Conservation (phyloP, 169 alveolate genomes). For the Babesia bigemina region DNA sequence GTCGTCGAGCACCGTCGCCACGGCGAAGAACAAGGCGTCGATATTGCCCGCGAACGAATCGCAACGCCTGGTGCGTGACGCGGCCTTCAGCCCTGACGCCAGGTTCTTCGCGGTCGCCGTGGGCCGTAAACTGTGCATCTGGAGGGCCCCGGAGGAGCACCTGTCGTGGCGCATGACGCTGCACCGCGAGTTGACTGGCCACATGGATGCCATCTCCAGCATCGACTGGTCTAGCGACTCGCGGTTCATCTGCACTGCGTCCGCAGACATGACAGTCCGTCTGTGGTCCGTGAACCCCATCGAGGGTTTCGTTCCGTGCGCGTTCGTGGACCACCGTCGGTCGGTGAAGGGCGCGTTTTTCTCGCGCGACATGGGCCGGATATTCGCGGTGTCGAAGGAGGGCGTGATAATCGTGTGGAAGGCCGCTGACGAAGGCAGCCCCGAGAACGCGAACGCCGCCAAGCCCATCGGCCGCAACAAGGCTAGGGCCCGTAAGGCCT, state of each 20-base stretch:
- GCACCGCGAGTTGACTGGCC: slow-evolving; percentile 78
- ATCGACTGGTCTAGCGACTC: slow-evolving; percentile 80
- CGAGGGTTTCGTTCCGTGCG: slow-evolving; percentile 73
- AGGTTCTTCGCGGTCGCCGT: slow-evolving; percentile 67
- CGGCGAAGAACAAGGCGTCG: slow-evolving; percentile 36
- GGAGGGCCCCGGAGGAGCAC: slow-evolving; percentile 73
- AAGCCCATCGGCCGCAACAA: slow-evolving; percentile 43
- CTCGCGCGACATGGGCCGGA: slow-evolving; percentile 75
- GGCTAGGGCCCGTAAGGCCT: neutral
- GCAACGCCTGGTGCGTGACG: slow-evolving; percentile 61
- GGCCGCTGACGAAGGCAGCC: slow-evolving; percentile 3
- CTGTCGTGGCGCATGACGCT: slow-evolving; percentile 71
- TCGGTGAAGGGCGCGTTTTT: slow-evolving; percentile 82
- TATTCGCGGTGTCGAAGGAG: slow-evolving; percentile 80
- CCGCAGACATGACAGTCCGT: slow-evolving; percentile 84
- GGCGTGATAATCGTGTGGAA: slow-evolving; percentile 85
- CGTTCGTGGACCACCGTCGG: slow-evolving; percentile 78
- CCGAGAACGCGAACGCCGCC: slow-evolving; percentile 28
- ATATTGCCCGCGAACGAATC: slow-evolving; percentile 59
- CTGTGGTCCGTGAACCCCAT: slow-evolving; percentile 77
- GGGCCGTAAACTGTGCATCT: slow-evolving; percentile 67
- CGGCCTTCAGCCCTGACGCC: slow-evolving; percentile 73
- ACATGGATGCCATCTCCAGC: slow-evolving; percentile 72
- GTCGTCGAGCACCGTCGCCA: slow-evolving; percentile 63
- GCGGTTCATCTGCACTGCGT: slow-evolving; percentile 72